Conservation (phyloP, 768 basidiomycete species). For the Suillus subalutaceus region DNA sequence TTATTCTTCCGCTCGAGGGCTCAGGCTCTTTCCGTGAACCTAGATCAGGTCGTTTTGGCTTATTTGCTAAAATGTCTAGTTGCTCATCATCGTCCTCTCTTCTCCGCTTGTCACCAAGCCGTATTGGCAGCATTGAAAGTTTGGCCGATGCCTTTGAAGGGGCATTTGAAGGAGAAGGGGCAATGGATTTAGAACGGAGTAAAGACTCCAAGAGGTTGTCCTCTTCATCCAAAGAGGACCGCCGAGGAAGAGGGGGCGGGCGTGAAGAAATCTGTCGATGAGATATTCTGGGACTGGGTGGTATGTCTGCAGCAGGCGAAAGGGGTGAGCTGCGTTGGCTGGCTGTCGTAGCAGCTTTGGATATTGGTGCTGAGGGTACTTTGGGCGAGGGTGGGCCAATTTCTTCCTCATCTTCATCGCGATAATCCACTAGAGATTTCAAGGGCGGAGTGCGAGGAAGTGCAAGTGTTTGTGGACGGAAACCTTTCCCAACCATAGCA, state of each 20-base stretch:
- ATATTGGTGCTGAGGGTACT: constrained; percentile 14
- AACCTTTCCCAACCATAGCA: constrained; percentile 47
- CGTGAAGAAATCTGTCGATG: constrained; percentile 40
- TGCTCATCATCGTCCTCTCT: constrained; percentile 71
- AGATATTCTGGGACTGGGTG: constrained; percentile 40
- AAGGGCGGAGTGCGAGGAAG: constrained; percentile 55
- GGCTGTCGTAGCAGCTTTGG: constrained; percentile 21
- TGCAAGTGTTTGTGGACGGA: constrained; percentile 43
- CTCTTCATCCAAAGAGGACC: constrained; percentile 52
- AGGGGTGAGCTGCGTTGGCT: constrained; percentile 26
- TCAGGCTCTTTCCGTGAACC: constrained; percentile 47
- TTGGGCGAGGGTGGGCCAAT: constrained; percentile 20
- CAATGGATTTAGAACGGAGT: constrained; percentile 38
- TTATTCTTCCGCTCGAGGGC: constrained; percentile 22
- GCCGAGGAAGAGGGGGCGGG: constrained; percentile 48
- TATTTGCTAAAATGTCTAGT: constrained; percentile 60
- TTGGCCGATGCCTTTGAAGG: constrained; percentile 37
- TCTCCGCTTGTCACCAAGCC: constrained; percentile 70
- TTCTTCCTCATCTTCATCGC: constrained; percentile 70
- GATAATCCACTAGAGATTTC: constrained; percentile 74
- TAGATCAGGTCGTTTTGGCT: constrained; percentile 57
- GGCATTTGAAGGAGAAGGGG: constrained; percentile 43
- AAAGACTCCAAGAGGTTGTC: constrained; percentile 58
- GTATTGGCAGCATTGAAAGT: constrained; percentile 44
- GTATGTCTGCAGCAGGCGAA: constrained; percentile 37